Evolutionary conservation across 2,329 filamentous ascomycete genomes (phyloP), one percentile per base, ranked within the genome.

Genomic region (Phyllosticta ampelicida): DNA sequence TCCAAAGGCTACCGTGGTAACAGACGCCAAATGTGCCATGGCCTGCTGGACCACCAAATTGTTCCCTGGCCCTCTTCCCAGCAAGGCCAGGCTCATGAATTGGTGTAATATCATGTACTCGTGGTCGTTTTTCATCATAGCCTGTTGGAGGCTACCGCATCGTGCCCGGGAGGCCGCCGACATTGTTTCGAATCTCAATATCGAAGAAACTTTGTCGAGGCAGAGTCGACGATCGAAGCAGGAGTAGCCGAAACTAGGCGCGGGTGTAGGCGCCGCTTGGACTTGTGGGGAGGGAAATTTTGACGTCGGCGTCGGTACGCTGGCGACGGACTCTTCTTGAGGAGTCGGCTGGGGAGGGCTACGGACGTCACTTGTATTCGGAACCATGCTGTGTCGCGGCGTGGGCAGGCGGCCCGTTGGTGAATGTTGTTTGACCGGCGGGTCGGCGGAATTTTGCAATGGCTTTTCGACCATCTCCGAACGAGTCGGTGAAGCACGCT

Each of bases 61-160:
- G 13, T 44, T 44, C 6, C 6, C 13, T n/a, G 36, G 36, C 36
- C n/a, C 13, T 2, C n/a, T 2, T n/a, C 36, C 36, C 11, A n/a
- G 2, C n/a, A 5, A 13, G n/a, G 36, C 36, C 21, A 59, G 9
- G n/a, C 57, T 55, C 57, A 59, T 59, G 29, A 59, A 48, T 30
- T 59, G 57, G 23, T 59, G 57, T 29, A 59, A 48, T 11, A 19
- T 5, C 21, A 59, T 19, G 30, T 59, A 59, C 10, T 51, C 53
- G 21, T 36, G 10, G 48, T 59, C 57, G 18, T 30, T 19, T 2
- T n/a, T 48, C 5, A 20, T 18, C 18, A 53, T 23, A 5, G 57
- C 57, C 21, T 55, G 48, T 20, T 53, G 28, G 10, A 59, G 36
- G n/a, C 36, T 44, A 5, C 13, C 2, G 36, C 36, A 44, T n/a